Conservation (phyloP, 441 rosid genomes). For the Metrosideros polymorpha region DNA sequence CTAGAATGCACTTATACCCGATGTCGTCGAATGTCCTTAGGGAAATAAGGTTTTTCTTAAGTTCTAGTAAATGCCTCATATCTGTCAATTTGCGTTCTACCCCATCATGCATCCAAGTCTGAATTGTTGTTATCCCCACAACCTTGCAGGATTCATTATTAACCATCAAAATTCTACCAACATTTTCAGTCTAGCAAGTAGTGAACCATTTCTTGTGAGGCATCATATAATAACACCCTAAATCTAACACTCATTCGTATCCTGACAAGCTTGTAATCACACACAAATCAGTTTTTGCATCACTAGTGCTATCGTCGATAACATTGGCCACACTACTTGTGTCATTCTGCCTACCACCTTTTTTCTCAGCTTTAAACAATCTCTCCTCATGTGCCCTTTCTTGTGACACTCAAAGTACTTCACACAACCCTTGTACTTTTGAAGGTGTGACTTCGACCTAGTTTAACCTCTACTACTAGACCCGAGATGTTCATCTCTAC, state of each 20-base stretch:
- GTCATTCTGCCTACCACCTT: background rate
- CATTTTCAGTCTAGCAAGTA: background rate
- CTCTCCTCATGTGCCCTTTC: background rate
- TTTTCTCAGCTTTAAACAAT: fast-evolving
- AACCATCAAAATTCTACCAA: background rate
- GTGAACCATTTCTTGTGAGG: background rate
- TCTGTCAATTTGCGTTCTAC: background rate
- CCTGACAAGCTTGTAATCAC: no score
- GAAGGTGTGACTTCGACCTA: no score
- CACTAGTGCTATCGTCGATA: background rate
- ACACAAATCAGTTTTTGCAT: no score
- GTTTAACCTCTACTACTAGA: no score
- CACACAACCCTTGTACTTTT: no score
- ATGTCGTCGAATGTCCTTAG: background rate
- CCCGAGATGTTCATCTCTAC: no score
- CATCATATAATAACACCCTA: no score
- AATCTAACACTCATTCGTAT: no score
- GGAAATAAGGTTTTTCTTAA: background rate
- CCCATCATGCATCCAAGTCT: background rate
- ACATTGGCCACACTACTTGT: background rate
- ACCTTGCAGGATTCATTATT: background rate
- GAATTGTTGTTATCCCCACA: background rate
- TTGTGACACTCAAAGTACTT: background rate
- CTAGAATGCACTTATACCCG: background rate
- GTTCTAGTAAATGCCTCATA: background rate